phyloP scores from a whole-genome alignment of 2,329 filamentous ascomycete species.

The Graphilbum fragrans region DNA sequence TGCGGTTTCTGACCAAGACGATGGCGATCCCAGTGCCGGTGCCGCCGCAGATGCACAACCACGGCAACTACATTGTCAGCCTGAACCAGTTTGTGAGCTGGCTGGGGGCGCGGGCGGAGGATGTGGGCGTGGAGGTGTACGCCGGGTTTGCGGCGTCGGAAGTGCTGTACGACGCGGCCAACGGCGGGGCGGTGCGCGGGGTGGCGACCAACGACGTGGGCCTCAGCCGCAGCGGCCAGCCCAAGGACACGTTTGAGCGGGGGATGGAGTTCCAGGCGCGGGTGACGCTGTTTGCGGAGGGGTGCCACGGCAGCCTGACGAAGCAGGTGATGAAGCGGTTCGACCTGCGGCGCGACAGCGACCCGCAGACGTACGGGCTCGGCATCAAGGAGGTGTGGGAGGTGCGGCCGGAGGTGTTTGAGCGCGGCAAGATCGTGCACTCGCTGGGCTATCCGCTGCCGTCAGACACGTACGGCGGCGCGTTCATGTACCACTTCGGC shows the following conservation, averaged over 20 bases:
- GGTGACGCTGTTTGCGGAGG: conserved; percentile 85
- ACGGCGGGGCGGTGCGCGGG: conserved; percentile 81
- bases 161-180: conserved; percentile 75
- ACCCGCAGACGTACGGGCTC: conserved; percentile 89
- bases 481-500: conserved; percentile 99
- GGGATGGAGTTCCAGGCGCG: conserved; percentile 97
- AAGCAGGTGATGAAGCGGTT: conserved; percentile 95
- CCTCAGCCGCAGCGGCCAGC: conserved; percentile 65
- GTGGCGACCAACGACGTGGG: conserved; percentile 95
- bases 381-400: conserved; percentile 98
- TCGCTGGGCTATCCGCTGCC: conserved; percentile 87
- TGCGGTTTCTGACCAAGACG: conserved; percentile 86
- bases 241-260: conserved; percentile 84
- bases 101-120: conserved; percentile 93
- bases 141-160: conserved; percentile 92
- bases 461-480: conserved; percentile 83
- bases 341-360: conserved; percentile 75
- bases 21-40: conserved; percentile 68
- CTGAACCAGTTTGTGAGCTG: conserved; percentile 92
- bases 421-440: conserved; percentile 74
- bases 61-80: conserved; percentile 95
- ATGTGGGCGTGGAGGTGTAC: conserved; percentile 90
- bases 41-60: conserved; percentile 95
- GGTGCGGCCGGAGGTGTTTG: conserved; percentile 82
- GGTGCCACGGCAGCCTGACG: conserved; percentile 87